Evolutionary conservation across 2,329 filamentous ascomycete genomes (phyloP).

Genomic region (Hypoxylon sp.): DNA sequence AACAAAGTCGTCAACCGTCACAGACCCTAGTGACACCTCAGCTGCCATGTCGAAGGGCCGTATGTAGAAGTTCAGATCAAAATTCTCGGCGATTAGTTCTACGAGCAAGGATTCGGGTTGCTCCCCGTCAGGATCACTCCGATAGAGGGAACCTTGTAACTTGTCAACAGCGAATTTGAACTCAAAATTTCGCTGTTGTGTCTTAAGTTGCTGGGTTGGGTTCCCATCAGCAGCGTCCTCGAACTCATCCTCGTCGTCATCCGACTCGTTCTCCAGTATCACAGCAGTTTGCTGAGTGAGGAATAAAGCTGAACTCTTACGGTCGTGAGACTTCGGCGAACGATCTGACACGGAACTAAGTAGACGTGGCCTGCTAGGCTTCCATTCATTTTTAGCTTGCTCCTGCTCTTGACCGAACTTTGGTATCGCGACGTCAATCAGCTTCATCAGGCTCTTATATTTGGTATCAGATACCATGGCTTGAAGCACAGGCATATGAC

Average conservation of each 20-base stretch:
- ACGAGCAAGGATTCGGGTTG: slow-evolving; percentile 87
- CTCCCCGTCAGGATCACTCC: slow-evolving; percentile 83
- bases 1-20: slow-evolving; percentile 95
- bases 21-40: slow-evolving; percentile 86
- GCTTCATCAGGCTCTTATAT: slow-evolving; percentile 96
- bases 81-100: slow-evolving; percentile 90
- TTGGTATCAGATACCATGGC: slow-evolving; percentile 94
- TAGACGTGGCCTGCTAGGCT: slow-evolving; percentile 62
- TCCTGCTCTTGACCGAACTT: slow-evolving; percentile 73
- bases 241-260: slow-evolving; percentile 75
- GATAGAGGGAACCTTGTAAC: slow-evolving; percentile 91
- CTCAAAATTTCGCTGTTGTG: slow-evolving; percentile 93
- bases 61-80: slow-evolving; percentile 89
- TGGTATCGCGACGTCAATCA: slow-evolving; percentile 95
- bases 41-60: slow-evolving; percentile 93
- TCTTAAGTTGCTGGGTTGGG: slow-evolving; percentile 72
- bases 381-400: slow-evolving; percentile 49
- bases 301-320: slow-evolving; percentile 78
- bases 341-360: slow-evolving; percentile 64
- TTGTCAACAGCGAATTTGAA: slow-evolving; percentile 97
- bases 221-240: slow-evolving; percentile 75
- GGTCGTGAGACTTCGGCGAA: slow-evolving; percentile 63
- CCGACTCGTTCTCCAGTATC: slow-evolving; percentile 81
- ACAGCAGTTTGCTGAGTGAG: slow-evolving; percentile 80
- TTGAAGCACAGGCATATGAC: slow-evolving; percentile 91